Conservation (phyloP, 202 grass and related monocot genomes). For the Eragrostis tef region DNA sequence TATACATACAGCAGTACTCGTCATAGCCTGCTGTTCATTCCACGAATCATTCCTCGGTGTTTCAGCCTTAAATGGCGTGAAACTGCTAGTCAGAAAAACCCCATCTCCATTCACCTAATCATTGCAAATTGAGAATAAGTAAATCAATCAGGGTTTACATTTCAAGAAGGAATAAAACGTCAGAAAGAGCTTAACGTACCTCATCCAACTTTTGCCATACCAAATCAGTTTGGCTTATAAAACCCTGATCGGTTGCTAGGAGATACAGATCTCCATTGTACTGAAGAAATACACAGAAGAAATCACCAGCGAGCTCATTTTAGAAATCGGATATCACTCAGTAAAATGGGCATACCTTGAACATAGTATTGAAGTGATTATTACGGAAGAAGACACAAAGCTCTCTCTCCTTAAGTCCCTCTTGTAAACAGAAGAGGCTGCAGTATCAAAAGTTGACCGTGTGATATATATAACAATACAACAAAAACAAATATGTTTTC, state of each 20-base stretch:
- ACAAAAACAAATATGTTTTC: constrained; percentile 22
- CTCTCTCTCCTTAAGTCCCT: constrained; percentile 91
- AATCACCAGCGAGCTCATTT: constrained; percentile 31
- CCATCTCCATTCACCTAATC: constrained; percentile 96
- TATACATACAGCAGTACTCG: constrained; percentile 81
- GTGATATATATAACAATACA: constrained; percentile 28
- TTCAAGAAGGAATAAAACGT: constrained; percentile 34
- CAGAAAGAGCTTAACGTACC: constrained; percentile 55
- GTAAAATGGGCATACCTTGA: constrained; percentile 72
- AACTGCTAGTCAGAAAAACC: constrained; percentile 90
- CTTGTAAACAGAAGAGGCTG: constrained; percentile 98
- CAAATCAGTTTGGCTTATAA: constrained; percentile 92
- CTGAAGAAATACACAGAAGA: constrained; percentile 51
- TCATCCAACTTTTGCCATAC: constrained; percentile 98
- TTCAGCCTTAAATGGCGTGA: constrained; percentile 86
- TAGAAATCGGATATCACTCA: constrained; percentile 30
- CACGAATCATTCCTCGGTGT: constrained; percentile 76
- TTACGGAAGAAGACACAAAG: constrained; percentile 97
- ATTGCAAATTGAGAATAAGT: constrained; percentile 31
- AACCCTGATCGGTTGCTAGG: constrained; percentile 97
- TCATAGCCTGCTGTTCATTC: constrained; percentile 93
- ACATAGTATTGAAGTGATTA: constrained; percentile 99
- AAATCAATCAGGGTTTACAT: constrained; percentile 19
- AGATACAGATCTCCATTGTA: constrained; percentile 85
- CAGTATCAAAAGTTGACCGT: constrained; percentile 38